A percentile compares a stretch with the other conserved stretches of the same genome.
These are phyloP conservation scores for Marchantia polymorpha DNA, from an alignment of 225 moss, liverwort and hornwort species.

Conservation along the genomic window DNA sequence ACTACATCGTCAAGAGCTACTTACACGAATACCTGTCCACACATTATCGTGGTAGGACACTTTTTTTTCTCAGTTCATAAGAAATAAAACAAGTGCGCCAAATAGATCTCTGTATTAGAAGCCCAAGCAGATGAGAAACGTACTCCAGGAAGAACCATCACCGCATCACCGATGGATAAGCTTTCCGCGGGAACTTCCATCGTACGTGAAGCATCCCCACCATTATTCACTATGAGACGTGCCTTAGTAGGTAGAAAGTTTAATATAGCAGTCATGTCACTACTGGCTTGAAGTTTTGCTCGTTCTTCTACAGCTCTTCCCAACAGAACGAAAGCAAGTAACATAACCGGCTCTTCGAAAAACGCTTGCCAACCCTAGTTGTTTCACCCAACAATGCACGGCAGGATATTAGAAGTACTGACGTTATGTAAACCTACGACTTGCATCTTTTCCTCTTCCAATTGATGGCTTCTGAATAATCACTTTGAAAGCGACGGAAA, in stretches of 20 bases:
- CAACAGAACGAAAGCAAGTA: conserved; percentile 89
- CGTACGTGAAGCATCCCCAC: conserved; percentile 55
- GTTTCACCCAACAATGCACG: background rate
- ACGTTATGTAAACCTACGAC: background rate
- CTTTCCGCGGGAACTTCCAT: conserved; percentile 82
- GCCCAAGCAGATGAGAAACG: conserved; percentile 11
- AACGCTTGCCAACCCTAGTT: conserved; percentile 97
- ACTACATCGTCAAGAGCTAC: no score
- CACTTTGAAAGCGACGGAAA: background rate
- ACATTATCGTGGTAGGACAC: no score
- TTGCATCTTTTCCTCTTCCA: background rate
- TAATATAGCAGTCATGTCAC: conserved; percentile 93
- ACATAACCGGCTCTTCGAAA: conserved; percentile 98
- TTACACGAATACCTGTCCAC: no score
- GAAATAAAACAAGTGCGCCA: no score
- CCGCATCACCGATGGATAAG: conserved; percentile 82
- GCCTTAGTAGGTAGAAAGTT: conserved; percentile 85
- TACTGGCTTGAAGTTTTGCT: conserved; percentile 95
- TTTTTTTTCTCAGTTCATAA: no score
- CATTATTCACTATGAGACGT: conserved; percentile 66
- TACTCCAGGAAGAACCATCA: conserved; percentile 97
- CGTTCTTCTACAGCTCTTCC: conserved; percentile 97
- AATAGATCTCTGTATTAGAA: background rate
- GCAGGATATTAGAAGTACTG: background rate
- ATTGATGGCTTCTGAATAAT: background rate